Conservation (phyloP, 2,329 filamentous ascomycete species). For the Pseudogymnoascus pannorum region DNA sequence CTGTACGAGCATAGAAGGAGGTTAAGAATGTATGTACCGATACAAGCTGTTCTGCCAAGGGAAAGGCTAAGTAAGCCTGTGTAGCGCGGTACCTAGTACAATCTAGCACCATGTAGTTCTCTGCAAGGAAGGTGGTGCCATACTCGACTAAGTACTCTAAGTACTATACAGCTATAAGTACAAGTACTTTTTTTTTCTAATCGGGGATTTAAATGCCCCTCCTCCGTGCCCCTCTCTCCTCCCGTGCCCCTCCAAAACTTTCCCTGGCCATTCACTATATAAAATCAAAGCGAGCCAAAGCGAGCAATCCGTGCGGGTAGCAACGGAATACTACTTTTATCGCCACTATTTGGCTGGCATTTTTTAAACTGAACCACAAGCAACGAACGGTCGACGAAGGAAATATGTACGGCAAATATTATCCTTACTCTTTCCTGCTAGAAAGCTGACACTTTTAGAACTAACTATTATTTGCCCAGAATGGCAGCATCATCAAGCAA, state of each 20-base stretch:
- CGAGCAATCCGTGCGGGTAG: background rate
- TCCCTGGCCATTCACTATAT: background rate
- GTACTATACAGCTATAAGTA: too few species aligned
- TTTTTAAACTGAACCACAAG: constrained; percentile 1
- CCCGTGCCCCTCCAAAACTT: constrained; percentile 4
- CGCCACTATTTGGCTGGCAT: background rate
- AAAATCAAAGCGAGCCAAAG: background rate
- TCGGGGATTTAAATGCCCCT: background rate
- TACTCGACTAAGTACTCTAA: background rate
- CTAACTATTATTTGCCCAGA: background rate
- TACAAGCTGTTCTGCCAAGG: constrained; percentile 2
- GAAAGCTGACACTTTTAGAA: background rate
- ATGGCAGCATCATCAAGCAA: constrained; percentile 13
- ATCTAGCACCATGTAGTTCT: background rate
- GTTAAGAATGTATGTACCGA: background rate
- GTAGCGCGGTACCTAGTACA: background rate
- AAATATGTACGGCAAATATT: background rate
- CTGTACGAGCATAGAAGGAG: background rate
- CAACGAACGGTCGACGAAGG: background rate
- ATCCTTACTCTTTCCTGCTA: background rate
- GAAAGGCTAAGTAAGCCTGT: background rate
- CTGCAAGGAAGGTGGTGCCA: constrained; percentile 2
- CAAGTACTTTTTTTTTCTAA: background rate
- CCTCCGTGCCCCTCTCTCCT: background rate
- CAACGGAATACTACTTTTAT: constrained; percentile 3